Percentiles rank a stretch among this genome's conserved stretches.
Evolutionary conservation across 768 basidiomycete genomes (phyloP).

Genomic region (Gautieria morchelliformis): DNA sequence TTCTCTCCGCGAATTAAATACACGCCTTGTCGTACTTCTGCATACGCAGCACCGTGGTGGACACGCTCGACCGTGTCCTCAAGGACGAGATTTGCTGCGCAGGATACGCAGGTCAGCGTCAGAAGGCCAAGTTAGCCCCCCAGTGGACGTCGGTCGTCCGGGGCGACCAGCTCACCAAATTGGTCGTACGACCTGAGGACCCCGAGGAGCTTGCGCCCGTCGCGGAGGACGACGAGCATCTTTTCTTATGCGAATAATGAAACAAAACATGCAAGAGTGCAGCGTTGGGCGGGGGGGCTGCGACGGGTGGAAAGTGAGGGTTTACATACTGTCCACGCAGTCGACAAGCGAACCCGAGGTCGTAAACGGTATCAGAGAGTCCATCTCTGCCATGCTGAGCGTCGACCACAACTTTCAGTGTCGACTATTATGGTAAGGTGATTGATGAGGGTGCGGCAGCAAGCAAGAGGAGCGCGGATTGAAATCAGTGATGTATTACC

Average conservation of each 20-base stretch:
- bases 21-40: conserved; percentile 80
- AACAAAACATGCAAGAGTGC: conserved; percentile 4
- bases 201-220: conserved; percentile 93
- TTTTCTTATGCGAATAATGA: conserved; percentile 54
- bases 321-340: conserved; percentile 98
- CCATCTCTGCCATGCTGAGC: conserved; percentile 41
- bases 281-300: conserved; percentile 14
- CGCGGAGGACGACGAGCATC: conserved; percentile 94
- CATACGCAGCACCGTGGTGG: conserved; percentile 81
- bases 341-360: conserved; percentile 98
- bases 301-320: background rate
- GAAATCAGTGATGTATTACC: background rate
- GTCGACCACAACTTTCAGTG: background rate
- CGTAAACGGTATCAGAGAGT: conserved; percentile 96
- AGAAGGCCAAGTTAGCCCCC: background rate
- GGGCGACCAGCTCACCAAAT: conserved; percentile 58
- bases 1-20: conserved; percentile 97
- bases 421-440: background rate
- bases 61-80: conserved; percentile 94
- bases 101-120: background rate
- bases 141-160: too few relatives aligned
- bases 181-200: conserved; percentile 97
- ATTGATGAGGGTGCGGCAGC: background rate
- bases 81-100: conserved; percentile 87
- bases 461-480: background rate